Base-by-base conservation (phyloP, 139 green algal genomes). In the Edaphochlamys debaryana region DNA sequence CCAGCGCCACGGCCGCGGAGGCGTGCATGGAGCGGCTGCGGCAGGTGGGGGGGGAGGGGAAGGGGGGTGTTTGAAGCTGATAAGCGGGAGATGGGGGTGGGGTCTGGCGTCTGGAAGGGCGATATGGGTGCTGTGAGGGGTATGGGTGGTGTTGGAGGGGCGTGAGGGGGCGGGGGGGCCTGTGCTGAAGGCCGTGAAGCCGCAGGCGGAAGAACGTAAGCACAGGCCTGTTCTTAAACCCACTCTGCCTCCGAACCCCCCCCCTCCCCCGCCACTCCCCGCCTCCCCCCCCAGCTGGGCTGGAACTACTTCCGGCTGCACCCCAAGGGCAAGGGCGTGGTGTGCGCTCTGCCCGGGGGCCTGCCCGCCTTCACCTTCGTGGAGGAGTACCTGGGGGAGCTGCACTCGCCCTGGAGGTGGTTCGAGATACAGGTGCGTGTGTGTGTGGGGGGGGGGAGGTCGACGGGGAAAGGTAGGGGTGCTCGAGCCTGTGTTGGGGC, bases 321-420 rank as follows among this genome's bases (percentile, higher is more conserved):
- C 84, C 95, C 96, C n/a, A 98, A 98, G 85, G 95, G 95, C 30
- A 80, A 90, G 23, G 96, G 96, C 42, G 70, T 98, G 9, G 71
- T 97, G 36, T 97, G 94, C 89, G 50, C 48, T 38, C 78, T 91
- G 15, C 38, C 73, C 13, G 94, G 67, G 6, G 96, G 96, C 8
- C 50, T 98, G 42, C 58, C 87, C 0, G 73, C 92, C 38, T 93
- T 96, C 52, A 96, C 93, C 4, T 96, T 98, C 77, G 93, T 99
- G 23, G 91, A 98, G 78, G 93, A 98, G 89, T 99, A 99, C 86
- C 85, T 98, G 58, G 96, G 96, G 9, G 94, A 98, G 81, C 87
- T 98, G 52, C 96, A 98, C 86, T 89, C 54, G 22, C 95, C 96
- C 19, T 98, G 93, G 94, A 88, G 96, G 41, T 99, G 96, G 96